phyloP scores from a whole-genome alignment of 805 yeast genomes.

The Monosporozyma unispora region DNA sequence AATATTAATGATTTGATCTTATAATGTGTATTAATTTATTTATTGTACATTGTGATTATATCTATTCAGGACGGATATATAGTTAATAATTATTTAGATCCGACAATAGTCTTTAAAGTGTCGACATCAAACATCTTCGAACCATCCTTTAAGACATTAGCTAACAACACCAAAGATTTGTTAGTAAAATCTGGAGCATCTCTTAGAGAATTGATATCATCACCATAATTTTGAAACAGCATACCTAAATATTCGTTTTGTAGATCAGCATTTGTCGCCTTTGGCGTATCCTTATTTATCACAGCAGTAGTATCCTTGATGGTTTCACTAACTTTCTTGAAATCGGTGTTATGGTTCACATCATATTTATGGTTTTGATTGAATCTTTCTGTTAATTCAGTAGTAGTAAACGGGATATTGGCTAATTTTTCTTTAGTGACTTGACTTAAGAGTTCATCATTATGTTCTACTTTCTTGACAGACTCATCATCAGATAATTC shows the following conservation, averaged over 20 bases:
- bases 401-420: slow-evolving; percentile 28
- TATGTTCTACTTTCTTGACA: slow-evolving; percentile 1
- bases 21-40: neutral
- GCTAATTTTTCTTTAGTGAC: slow-evolving; percentile 16
- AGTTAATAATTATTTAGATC: slow-evolving; percentile 11
- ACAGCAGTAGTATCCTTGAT: slow-evolving; percentile 23
- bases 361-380: slow-evolving; percentile 8
- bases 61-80: neutral
- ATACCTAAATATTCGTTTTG: slow-evolving; percentile 44
- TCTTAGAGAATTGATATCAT: slow-evolving; percentile 52
- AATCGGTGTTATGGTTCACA: slow-evolving; percentile 16
- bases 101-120: slow-evolving; percentile 31
- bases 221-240: slow-evolving; percentile 51
- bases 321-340: slow-evolving; percentile 24
- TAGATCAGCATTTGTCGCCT: slow-evolving; percentile 2
- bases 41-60: neutral
- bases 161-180: slow-evolving; percentile 47
- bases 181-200: slow-evolving; percentile 54
- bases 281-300: slow-evolving; percentile 2
- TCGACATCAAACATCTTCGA: slow-evolving; percentile 52
- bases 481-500: slow-evolving; percentile 20
- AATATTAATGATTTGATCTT: neutral
- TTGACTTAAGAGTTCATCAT: slow-evolving; percentile 13
- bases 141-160: slow-evolving; percentile 50
- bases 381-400: slow-evolving; percentile 27